Evolutionary conservation across 2,329 filamentous ascomycete genomes (phyloP), one percentile per base, ranked within the genome.

Genomic region (Teratosphaeria destructans): DNA sequence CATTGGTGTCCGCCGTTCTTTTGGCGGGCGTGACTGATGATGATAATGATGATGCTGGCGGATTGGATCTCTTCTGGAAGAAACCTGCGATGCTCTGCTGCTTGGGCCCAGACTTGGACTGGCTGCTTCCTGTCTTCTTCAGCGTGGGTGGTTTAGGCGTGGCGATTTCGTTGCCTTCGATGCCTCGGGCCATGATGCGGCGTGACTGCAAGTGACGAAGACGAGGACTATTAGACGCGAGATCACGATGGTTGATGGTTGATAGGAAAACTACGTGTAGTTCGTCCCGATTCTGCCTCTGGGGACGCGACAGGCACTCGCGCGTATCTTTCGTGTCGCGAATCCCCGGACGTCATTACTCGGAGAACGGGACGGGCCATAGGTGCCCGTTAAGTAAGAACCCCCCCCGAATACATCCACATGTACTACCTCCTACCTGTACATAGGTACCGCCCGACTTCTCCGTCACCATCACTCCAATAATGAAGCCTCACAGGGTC

Each of bases 41-140:
- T 19, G 78, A 23, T 19, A 1, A 19, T 23, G 23, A 75, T 2
- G 78, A 76, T 59, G 67, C 63, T 62, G 65, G 70, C 26, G 64
- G 65, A 5, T 7, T 7, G 29, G 29, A 32, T 32, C 29, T 32
- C 71, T 81, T 90, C 65, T 86, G 81, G 69, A 93, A 93, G 80
- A 94, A 94, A 52, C 88, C 87, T 39, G 90, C 78, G 61, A 94
- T 90, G 57, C 86, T 89, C 71, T 79, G 81, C 70, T 89, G 86
- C 68, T 83, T 85, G 69, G 85, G 85, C 62, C 76, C 73, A 23
- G 77, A 75, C 61, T 81, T 81, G 11, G 75, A 61, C 56, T 60
- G 74, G 53, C 75, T 73, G 53, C 74, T 61, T 23, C 56, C 73
- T 52, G 76, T 71, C 67, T 82, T 81, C 68, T 76, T 68, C 7